These are phyloP conservation scores for Linum tenue DNA, from an alignment of 345 rosid genomes.

Conservation along the genomic window DNA sequence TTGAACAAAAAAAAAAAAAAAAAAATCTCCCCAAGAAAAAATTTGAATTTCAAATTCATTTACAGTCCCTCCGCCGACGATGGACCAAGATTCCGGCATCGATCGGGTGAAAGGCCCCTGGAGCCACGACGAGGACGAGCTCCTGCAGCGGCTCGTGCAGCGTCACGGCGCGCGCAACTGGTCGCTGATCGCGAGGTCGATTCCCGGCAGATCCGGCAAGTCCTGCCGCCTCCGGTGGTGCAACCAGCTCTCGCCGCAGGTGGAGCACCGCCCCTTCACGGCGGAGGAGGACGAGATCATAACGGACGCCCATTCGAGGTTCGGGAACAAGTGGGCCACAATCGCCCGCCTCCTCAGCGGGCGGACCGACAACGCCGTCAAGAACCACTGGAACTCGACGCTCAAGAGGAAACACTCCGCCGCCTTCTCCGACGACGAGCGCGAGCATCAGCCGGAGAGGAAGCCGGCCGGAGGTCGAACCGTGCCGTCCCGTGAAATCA, in stretches of 20 bases:
- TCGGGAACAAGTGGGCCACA: constrained; percentile 25
- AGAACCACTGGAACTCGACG: constrained; percentile 27
- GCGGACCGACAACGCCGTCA: constrained; percentile 23
- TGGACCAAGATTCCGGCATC: background rate
- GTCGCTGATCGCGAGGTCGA: constrained; percentile 18
- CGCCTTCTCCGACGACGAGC: background rate
- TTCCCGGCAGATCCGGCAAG: constrained; percentile 23
- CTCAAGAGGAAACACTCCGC: constrained; percentile 20
- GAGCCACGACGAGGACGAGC: constrained; percentile 20
- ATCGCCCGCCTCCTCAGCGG: constrained; percentile 23
- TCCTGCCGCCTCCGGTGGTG: constrained; percentile 28
- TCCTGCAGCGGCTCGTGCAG: constrained; percentile 11
- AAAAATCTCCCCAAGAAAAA: background rate
- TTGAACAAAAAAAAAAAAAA: background rate
- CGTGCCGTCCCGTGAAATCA: background rate
- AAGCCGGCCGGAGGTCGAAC: background rate
- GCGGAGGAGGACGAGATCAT: constrained; percentile 20
- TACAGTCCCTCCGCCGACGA: background rate
- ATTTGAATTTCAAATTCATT: background rate
- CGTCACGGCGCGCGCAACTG: constrained; percentile 19
- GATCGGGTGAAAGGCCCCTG: constrained; percentile 22
- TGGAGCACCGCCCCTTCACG: constrained; percentile 20
- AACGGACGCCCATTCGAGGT: constrained; percentile 10
- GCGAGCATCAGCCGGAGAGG: constrained; percentile 3
- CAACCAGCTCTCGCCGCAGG: constrained; percentile 23